These are phyloP conservation scores for Crithidia brevicula DNA, from an alignment of 208 protist genomes.

Conservation along the genomic window DNA sequence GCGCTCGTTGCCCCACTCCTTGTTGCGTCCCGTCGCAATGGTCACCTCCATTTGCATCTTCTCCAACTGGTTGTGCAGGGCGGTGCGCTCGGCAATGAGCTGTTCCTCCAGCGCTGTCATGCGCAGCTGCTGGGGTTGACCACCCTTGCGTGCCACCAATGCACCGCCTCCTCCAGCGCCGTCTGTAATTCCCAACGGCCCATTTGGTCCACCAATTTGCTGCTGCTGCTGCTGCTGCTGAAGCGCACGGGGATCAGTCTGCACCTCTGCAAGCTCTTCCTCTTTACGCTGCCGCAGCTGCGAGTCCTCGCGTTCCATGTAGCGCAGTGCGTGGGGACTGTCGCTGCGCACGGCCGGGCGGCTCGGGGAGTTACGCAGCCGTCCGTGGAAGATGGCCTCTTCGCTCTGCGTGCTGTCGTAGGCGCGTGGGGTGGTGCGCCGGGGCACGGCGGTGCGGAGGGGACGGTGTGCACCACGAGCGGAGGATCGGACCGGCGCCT, in stretches of 20 bases:
- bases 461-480: slow-evolving; percentile 8
- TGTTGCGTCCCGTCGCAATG: slow-evolving; percentile 20
- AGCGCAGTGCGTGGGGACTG: slow-evolving; percentile 28
- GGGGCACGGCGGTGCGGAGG: slow-evolving; percentile 41
- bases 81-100: slow-evolving; percentile 35
- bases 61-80: slow-evolving; percentile 50
- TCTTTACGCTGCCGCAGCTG: slow-evolving; percentile 27
- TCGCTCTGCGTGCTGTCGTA: slow-evolving; percentile 45
- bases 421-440: slow-evolving; percentile 10
- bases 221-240: slow-evolving; percentile 7
- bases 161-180: background rate
- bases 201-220: background rate
- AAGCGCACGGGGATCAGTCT: slow-evolving; percentile 13
- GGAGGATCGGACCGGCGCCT: background rate
- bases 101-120: slow-evolving; percentile 44
- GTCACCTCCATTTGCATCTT: slow-evolving; percentile 52
- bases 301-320: slow-evolving; percentile 38
- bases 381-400: slow-evolving; percentile 32
- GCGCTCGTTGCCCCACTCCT: slow-evolving; percentile 46
- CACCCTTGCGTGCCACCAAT: background rate
- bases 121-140: background rate
- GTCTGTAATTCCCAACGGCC: slow-evolving; percentile 6
- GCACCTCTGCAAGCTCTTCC: slow-evolving; percentile 16
- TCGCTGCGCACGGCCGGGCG: slow-evolving; percentile 32
- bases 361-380: background rate